Conservation (phyloP, 805 yeast genomes). For the Saccharomycopsis amapae region DNA sequence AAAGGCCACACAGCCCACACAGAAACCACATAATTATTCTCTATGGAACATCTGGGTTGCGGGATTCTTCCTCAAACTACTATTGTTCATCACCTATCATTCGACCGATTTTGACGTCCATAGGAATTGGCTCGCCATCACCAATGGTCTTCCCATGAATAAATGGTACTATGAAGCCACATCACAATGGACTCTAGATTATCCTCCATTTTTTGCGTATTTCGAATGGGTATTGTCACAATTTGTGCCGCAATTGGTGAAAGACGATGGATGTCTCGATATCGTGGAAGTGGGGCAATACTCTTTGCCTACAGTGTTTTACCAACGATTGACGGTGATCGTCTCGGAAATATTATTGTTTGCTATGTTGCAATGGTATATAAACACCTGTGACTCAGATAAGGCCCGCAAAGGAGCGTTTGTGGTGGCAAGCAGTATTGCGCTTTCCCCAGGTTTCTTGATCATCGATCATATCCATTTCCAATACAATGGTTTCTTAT, state of each 20-base stretch:
- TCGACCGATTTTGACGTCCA: constrained; percentile 98
- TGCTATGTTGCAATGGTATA: constrained; percentile 62
- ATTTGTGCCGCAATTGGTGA: constrained; percentile 58
- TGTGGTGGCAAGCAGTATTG: constrained; percentile 76
- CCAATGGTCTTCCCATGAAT: constrained; percentile 61
- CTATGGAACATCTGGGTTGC: constrained; percentile 65
- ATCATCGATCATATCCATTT: constrained; percentile 94
- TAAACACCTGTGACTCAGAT: constrained; percentile 38
- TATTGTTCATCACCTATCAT: constrained; percentile 72
- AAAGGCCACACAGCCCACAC: background rate
- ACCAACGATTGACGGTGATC: constrained; percentile 78
- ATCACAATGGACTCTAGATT: constrained; percentile 90
- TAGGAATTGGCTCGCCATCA: constrained; percentile 93
- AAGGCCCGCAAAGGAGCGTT: constrained; percentile 37
- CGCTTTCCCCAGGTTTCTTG: constrained; percentile 81
- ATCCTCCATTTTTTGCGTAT: constrained; percentile 96
- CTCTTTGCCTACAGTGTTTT: constrained; percentile 72
- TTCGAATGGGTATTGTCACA: constrained; percentile 78
- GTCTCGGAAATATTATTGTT: constrained; percentile 67
- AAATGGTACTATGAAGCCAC: constrained; percentile 81
- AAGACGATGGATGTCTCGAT: constrained; percentile 69
- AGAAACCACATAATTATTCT: constrained; percentile 34
- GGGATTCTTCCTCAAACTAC: constrained; percentile 47
- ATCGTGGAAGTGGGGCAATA: constrained; percentile 58
- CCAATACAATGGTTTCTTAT: constrained; percentile 93